Evolutionary conservation across 2,329 filamentous ascomycete genomes (phyloP).

Genomic region (Ploettnerulaceae sp.): DNA sequence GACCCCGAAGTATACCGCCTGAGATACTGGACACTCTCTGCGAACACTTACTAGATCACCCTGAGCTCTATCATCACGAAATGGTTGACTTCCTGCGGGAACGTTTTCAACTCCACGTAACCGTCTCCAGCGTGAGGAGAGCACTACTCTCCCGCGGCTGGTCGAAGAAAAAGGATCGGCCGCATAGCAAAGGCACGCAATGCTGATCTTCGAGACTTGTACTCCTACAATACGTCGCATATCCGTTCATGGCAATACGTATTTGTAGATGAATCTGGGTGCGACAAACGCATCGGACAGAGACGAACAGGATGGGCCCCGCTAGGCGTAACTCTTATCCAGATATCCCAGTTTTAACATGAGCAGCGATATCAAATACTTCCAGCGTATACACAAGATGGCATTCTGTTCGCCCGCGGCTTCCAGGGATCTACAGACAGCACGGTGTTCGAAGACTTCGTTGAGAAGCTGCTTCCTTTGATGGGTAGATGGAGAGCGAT

Average conservation of each 20-base stretch:
- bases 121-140: not conserved
- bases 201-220: constrained; percentile 1
- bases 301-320: constrained; percentile 4
- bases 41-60: not conserved
- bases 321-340: too few species aligned
- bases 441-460: not conserved
- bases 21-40: not conserved
- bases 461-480: not conserved
- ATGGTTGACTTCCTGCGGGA: not conserved
- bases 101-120: not conserved
- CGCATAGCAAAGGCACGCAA: not conserved
- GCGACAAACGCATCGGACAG: not conserved
- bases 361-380: constrained; percentile 3
- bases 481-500: not conserved
- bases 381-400: not conserved
- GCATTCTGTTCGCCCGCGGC: not conserved
- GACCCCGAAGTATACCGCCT: not conserved
- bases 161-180: constrained; percentile 2
- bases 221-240: not conserved
- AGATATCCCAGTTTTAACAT: too few species aligned
- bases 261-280: not conserved
- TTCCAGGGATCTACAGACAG: not conserved
- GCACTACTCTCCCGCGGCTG: not conserved
- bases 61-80: not conserved
- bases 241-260: not conserved